Conservation (phyloP, 108 stramenopile species). For the Mediolabrus comicus region DNA sequence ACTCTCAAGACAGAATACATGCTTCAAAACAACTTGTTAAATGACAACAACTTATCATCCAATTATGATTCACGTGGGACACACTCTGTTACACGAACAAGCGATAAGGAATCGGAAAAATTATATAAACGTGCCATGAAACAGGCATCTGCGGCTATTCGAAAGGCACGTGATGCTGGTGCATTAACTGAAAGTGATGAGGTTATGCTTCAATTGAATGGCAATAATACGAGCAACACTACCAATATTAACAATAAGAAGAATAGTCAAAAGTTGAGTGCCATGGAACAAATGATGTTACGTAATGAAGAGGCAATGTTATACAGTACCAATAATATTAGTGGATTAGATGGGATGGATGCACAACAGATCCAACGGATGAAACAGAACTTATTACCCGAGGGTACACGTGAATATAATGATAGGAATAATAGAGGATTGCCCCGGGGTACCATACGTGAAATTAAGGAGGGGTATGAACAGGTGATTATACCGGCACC, state of each 20-base stretch:
- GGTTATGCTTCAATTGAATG: constrained; percentile 11
- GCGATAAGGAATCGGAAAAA: constrained; percentile 61
- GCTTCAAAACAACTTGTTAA: constrained; percentile 4
- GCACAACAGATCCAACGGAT: constrained; percentile 51
- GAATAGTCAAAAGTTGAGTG: constrained; percentile 22
- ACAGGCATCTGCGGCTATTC: constrained; percentile 58
- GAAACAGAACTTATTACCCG: constrained; percentile 60
- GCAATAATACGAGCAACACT: background rate
- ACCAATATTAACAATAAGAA: no score
- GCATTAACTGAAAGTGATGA: constrained; percentile 67
- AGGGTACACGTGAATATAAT: constrained; percentile 65
- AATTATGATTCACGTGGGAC: constrained; percentile 35
- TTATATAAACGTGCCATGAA: constrained; percentile 62
- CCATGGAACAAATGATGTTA: constrained; percentile 16
- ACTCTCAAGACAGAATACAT: constrained; percentile 54
- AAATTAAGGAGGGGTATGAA: constrained; percentile 71
- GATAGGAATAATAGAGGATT: constrained; percentile 41
- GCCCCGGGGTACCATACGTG: constrained; percentile 67
- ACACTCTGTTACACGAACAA: constrained; percentile 59
- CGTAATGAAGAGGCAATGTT: constrained; percentile 18
- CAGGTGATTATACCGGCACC: constrained; percentile 83
- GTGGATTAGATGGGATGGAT: constrained; percentile 38
- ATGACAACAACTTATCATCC: background rate
- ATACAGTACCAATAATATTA: background rate
- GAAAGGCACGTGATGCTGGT: constrained; percentile 72